Conservation (phyloP, 257 asterid genomes). For the Solanum boliviense region DNA sequence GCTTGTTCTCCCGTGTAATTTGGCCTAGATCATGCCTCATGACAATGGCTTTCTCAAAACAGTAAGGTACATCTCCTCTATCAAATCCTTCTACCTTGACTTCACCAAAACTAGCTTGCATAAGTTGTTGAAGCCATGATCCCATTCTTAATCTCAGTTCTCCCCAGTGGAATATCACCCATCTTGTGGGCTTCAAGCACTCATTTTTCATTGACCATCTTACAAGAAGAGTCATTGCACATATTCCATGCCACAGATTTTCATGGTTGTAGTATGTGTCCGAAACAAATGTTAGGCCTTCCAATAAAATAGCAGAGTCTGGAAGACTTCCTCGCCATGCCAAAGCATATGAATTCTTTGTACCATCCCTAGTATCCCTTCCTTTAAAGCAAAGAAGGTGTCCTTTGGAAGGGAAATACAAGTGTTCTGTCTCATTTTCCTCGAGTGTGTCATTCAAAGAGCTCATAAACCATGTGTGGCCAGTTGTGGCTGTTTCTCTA, state of each 20-base stretch:
- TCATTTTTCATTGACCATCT: conserved; percentile 25
- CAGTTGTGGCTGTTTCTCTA: conserved; percentile 6
- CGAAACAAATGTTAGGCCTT: conserved; percentile 28
- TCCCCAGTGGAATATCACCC: conserved; percentile 30
- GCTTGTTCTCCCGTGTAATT: conserved; percentile 9
- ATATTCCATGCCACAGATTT: conserved; percentile 31
- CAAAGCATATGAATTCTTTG: conserved; percentile 22
- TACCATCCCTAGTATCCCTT: conserved; percentile 9
- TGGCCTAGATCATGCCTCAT: conserved; percentile 25
- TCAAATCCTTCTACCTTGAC: conserved; percentile 16
- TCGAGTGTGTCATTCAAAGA: conserved; percentile 14
- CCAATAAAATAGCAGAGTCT: conserved; percentile 13
- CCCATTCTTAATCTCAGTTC: conserved; percentile 21
- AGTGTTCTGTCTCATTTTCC: conserved; percentile 14
- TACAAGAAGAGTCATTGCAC: conserved; percentile 19
- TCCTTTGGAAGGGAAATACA: conserved; percentile 23
- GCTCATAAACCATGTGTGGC: conserved; percentile 29
- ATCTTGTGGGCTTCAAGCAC: conserved; percentile 21
- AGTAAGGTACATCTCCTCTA: conserved; percentile 18
- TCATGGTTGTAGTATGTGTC: conserved; percentile 16
- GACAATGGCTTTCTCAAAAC: conserved; percentile 28
- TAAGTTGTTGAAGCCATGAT: conserved; percentile 14
- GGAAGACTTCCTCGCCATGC: conserved; percentile 27
- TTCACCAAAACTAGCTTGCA: conserved; percentile 10
- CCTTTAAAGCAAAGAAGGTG: conserved; percentile 24